A percentile compares a stretch with the other conserved stretches of the same genome.
Evolutionary conservation across 176 grass and related monocot genomes (phyloP).

Genomic region (Ensete glaucum): DNA sequence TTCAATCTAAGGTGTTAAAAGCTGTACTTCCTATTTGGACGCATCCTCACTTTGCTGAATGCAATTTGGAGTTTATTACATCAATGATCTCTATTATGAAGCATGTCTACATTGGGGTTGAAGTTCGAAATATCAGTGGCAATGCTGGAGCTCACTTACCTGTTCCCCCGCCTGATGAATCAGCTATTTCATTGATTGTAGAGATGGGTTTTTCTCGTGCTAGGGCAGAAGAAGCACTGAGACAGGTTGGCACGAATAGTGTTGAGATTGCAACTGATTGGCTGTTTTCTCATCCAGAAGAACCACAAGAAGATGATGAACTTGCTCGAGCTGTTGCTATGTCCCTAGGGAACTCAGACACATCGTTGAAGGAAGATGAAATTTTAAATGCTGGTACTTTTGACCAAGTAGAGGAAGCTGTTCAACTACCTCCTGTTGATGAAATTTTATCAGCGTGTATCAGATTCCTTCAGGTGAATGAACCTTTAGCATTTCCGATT

Average conservation of each 20-base stretch:
- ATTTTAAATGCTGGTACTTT: constrained; percentile 34
- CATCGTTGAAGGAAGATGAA: constrained; percentile 49
- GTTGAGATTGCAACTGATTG: constrained; percentile 99
- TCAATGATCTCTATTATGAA: constrained; percentile 87
- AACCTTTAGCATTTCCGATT: constrained; percentile 79
- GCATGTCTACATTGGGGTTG: constrained; percentile 89
- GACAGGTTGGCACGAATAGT: constrained; percentile 89
- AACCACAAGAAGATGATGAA: constrained; percentile 94
- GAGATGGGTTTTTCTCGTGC: constrained; percentile 94
- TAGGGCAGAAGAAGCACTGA: constrained; percentile 91
- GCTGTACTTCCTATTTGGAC: constrained; percentile 86
- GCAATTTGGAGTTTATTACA: constrained; percentile 72
- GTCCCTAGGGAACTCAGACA: constrained; percentile 82
- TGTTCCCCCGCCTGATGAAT: constrained; percentile 89
- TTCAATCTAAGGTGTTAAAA: constrained; percentile 91
- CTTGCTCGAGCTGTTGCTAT: constrained; percentile 97
- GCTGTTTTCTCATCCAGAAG: constrained; percentile 94
- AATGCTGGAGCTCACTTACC: constrained; percentile 41
- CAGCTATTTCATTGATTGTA: constrained; percentile 81
- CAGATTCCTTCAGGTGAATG: constrained; percentile 59
- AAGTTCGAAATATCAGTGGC: constrained; percentile 52
- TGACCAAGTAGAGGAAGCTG: constrained; percentile 65
- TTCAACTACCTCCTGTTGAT: constrained; percentile 77
- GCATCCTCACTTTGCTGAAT: constrained; percentile 79
- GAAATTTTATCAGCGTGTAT: constrained; percentile 79